Evolutionary conservation across 306 rosid species (phyloP).

Genomic region (Delonix regia): DNA sequence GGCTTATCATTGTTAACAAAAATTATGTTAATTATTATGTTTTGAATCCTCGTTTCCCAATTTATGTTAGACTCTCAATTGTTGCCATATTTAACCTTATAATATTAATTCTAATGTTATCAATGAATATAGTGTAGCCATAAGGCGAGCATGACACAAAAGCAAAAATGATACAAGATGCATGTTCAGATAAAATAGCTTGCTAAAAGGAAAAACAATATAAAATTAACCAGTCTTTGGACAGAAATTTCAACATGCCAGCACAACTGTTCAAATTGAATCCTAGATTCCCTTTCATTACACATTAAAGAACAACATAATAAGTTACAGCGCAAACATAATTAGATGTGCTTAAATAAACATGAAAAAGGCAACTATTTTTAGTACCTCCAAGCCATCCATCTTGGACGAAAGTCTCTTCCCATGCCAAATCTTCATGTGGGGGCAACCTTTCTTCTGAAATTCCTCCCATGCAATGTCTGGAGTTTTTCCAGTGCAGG

Average conservation of each 20-base stretch:
- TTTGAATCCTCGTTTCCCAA: neutral
- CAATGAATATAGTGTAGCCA: neutral
- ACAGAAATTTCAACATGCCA: conserved; percentile 23
- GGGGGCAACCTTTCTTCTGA: conserved; percentile 66
- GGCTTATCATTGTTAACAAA: neutral
- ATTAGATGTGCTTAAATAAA: conserved; percentile 14
- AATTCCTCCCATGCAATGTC: conserved; percentile 77
- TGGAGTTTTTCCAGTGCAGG: conserved; percentile 84
- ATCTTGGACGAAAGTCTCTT: conserved; percentile 77
- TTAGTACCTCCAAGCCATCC: conserved; percentile 88
- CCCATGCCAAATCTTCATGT: conserved; percentile 74
- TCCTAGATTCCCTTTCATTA: neutral
- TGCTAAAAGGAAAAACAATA: neutral
- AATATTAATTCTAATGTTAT: neutral
- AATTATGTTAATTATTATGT: neutral
- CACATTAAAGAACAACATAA: neutral
- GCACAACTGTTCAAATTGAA: neutral
- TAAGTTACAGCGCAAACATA: conserved; percentile 1
- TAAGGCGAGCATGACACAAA: neutral
- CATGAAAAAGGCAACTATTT: neutral
- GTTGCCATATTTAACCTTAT: neutral
- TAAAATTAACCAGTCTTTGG: neutral
- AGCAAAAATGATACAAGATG: neutral
- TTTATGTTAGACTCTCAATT: neutral
- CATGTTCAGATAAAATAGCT: neutral